Evolutionary conservation across 176 grass and related monocot species (phyloP).

Genomic region (Musa itinerans): DNA sequence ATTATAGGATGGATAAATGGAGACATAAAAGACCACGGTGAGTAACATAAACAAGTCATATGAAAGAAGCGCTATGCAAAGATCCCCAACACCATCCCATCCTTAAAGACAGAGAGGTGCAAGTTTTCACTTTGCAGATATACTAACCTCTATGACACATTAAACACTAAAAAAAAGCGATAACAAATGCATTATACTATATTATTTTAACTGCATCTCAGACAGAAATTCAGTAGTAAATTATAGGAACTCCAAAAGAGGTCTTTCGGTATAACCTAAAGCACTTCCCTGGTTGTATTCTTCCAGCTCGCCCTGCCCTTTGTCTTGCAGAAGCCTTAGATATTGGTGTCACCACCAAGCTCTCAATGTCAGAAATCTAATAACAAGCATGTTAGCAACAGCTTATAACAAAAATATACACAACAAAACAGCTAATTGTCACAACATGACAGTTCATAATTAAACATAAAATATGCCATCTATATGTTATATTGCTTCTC

Average conservation of each 20-base stretch:
- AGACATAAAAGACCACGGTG: too few species aligned
- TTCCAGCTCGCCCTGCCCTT: slow-evolving; percentile 89
- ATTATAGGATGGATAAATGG: too few species aligned
- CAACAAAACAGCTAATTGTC: slow-evolving; percentile 9
- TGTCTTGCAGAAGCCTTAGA: slow-evolving; percentile 95
- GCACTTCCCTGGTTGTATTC: slow-evolving; percentile 88
- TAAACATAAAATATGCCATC: neutral
- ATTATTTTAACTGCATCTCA: too few species aligned
- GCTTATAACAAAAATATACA: slow-evolving; percentile 2
- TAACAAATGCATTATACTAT: too few species aligned
- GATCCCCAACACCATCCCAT: too few species aligned
- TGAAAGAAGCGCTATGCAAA: too few species aligned
- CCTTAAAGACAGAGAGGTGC: too few species aligned
- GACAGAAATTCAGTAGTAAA: too few species aligned
- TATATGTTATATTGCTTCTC: neutral
- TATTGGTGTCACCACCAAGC: slow-evolving; percentile 82
- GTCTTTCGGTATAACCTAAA: slow-evolving; percentile 44
- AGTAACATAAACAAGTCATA: too few species aligned
- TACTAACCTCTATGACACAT: too few species aligned
- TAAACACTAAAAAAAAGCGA: too few species aligned
- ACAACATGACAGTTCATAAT: neutral
- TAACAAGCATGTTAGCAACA: slow-evolving; percentile 7
- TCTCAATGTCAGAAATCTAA: slow-evolving; percentile 87
- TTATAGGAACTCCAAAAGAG: neutral
- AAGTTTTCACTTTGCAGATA: too few species aligned